Evolutionary conservation across 768 basidiomycete genomes (phyloP).

Genomic region (Mycena haematopus): DNA sequence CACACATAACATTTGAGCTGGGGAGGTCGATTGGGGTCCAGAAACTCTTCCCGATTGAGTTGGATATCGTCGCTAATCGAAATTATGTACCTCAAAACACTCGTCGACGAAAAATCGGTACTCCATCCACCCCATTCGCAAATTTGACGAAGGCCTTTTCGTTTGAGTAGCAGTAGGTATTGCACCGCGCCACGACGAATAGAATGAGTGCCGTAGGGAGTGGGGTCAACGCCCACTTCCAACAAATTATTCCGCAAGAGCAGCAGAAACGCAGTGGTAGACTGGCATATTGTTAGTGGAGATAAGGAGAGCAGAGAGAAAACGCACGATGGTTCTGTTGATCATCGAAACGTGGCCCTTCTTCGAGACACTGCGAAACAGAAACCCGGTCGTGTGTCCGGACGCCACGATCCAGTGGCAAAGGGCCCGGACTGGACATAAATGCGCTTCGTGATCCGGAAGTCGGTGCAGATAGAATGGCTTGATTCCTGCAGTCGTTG

Average conservation of each 20-base stretch:
- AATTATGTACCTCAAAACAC: constrained; percentile 49
- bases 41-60: constrained; percentile 40
- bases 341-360: constrained; percentile 33
- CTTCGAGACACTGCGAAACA: constrained; percentile 40
- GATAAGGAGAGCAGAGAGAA: not conserved
- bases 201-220: constrained; percentile 47
- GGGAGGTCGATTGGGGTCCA: constrained; percentile 38
- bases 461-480: constrained; percentile 37
- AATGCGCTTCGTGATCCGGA: constrained; percentile 33
- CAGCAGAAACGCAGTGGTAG: constrained; percentile 42
- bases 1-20: constrained; percentile 35
- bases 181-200: constrained; percentile 49
- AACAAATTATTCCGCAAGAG: constrained; percentile 46
- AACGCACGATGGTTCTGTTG: constrained; percentile 34
- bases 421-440: constrained; percentile 43
- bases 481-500: constrained; percentile 34
- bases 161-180: constrained; percentile 37
- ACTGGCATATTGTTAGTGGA: constrained; percentile 29
- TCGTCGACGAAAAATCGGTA: constrained; percentile 43
- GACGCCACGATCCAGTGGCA: constrained; percentile 37
- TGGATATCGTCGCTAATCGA: constrained; percentile 45
- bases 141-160: constrained; percentile 42
- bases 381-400: constrained; percentile 35
- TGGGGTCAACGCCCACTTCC: constrained; percentile 44
- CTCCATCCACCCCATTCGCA: constrained; percentile 56